Evolutionary conservation across 2,329 filamentous ascomycete species (phyloP), one percentile per base, ranked within the genome.

Genomic region (Ophiostoma sp.): DNA sequence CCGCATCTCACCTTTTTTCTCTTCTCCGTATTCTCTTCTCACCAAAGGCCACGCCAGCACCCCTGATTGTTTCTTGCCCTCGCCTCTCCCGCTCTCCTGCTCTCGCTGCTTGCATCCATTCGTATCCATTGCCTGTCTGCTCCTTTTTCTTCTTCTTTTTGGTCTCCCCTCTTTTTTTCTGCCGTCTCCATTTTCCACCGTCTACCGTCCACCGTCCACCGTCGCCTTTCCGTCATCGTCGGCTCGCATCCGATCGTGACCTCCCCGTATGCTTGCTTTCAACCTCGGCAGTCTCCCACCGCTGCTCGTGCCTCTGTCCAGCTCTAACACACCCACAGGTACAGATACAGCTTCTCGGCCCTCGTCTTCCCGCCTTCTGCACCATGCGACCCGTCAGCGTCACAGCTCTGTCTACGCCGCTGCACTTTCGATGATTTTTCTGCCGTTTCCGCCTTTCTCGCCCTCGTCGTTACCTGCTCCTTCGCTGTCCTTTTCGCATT

Each of bases 141-240:
- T 47, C 12, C 9, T 18, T 44, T 4, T n/a, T 9, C 62, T 64
- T 42, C 27, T n/a, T 63, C 38, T 42, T 64, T 18, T 45, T 44
- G n/a, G 16, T 64, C 40, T 27, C 62, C 62, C 62, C 62, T 42
- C 62, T 64, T 64, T 64, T 63, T 64, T 64, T 64, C 63, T 64
- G 63, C 63, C 63, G 63, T 45, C 63, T 47, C 63, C 63, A 64
- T 45, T 64, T 42, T 42, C 18, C 9, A 45, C 41, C 63, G 18
- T 47, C 18, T 60, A 6, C 27, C 27, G 27, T 27, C 27, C 27
- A 27, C 27, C 27, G 27, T 27, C 27, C 27, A 27, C 27, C 27
- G 27, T 27, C 27, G 27, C 27, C 27, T 27, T 38, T 64, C 47
- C n/a, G 63, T 64, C 63, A 64, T 64, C 42, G 41, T n/a, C 41